Evolutionary conservation across 768 basidiomycete species (phyloP), one percentile per base, ranked within the genome.

Genomic region (Cystofilobasidium bisporidii): DNA sequence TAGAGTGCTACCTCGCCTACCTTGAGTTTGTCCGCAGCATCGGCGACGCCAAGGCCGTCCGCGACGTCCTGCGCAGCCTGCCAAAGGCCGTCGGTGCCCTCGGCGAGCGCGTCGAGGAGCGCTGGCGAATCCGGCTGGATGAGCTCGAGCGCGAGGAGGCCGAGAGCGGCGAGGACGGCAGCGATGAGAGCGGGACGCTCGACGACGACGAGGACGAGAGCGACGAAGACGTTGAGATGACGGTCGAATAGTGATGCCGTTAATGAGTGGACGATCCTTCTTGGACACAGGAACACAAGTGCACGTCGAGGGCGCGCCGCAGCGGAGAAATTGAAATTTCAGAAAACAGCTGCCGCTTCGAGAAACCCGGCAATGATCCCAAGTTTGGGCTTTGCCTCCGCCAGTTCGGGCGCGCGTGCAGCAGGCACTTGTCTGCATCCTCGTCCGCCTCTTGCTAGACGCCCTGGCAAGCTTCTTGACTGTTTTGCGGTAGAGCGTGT

Each of bases 1-100:
- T 64, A 14, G 63, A 64, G 41, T 59, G 57, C 32, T 57, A 64
- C 30, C 36, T 69, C 17, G 58, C 62, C 1, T 69, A 63, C 63
- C 47, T 69, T 8, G 22, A 26, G 63, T 69, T 41, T 17, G 20
- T 69, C 62, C 43, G 53, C 14, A 58, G 40, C 24, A 59, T 20
- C 9, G 57, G 62, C 8, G 68, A 69, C 14, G 47, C 24, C 3
- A 48, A 61, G 50, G 58, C 36, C 26, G 62, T 69, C 24, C 28
- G 68, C 18, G 68, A 64, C 20, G 56, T 57, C 17, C 9, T 69
- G 57, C 63, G 59, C 45, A 41, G 50, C n/a, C 17, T 64, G 61
- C 28, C 43, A 14, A 45, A 59, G 40, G 50, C 47, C 9, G 50
- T 45, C 17, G 60, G 65, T 8, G 58, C 20, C 26, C 43, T 65